Evolutionary conservation across 2,329 filamentous ascomycete genomes (phyloP), one percentile per base, ranked within the genome.

Genomic region (Xylaria sp.): DNA sequence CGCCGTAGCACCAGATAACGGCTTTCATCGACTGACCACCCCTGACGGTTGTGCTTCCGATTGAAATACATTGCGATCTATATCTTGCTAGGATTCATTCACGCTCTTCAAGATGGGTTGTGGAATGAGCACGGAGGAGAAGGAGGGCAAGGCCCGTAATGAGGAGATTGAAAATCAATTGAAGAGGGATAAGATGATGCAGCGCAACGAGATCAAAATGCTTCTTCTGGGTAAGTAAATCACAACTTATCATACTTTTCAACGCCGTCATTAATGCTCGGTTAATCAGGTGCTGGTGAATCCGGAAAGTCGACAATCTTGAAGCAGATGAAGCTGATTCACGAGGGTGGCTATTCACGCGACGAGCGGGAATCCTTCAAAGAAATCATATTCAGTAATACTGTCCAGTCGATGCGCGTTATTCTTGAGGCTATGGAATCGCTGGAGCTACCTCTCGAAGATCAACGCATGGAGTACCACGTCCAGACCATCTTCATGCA

Each of bases 151-250:
- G 93, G 93, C 94, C 87, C 92, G 96, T 78, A 98, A 99, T 82
- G 96, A 99, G 89, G 95, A 98, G 90, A 99, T 99, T 80, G 96
- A 99, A 86, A 98, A 98, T 83, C 95, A 98, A 87, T 87, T 98
- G 81, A 98, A 98, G 90, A 90, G 94, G 82, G 96, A 99, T 81
- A 97, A 97, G 85, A 93, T 98, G 93, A 92, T 97, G 88, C 94
- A 98, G 86, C 92, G 95, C 79, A 99, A 99, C 78, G 96, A 99
- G 85, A 99, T 99, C 87, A 99, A 99, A 90, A 98, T 99, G 96
- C 88, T 99, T 78, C 89, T 99, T 79, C 91, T 99, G 79, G 96
- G 96, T 98, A 89, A 80, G 91, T 87, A 25, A n/a, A 23, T 8
- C 13, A 7, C 31, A 25, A 18, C 25, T 46, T 46, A 10, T 8